Conservation (phyloP, 164 flowering plant genomes). For the Echeveria elegans region DNA sequence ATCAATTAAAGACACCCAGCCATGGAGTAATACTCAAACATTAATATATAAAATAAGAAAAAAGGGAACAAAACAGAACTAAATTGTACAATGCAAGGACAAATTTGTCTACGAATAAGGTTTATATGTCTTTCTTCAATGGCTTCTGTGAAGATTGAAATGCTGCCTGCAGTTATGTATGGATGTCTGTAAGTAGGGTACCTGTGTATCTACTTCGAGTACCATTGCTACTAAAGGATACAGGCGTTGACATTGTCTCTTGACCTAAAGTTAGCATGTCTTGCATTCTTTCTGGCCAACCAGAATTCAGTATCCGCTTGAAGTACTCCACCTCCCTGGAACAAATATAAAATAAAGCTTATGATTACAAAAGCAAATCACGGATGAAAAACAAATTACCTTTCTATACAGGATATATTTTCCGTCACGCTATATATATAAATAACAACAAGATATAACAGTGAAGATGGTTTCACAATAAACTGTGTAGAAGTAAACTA, state of each 20-base stretch:
- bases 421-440: not conserved
- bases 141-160: not conserved
- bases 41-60: too few species aligned
- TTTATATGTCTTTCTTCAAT: not conserved
- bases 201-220: conserved; percentile 37
- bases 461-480: too few species aligned
- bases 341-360: conserved; percentile 7
- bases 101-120: not conserved
- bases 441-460: not conserved
- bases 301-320: conserved; percentile 69
- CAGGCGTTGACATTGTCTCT: conserved; percentile 34
- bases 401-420: not conserved
- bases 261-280: conserved; percentile 51
- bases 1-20: not conserved
- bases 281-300: conserved; percentile 75
- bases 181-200: conserved; percentile 16
- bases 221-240: conserved; percentile 41
- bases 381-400: not conserved
- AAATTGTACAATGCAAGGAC: not conserved
- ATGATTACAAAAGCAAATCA: not conserved
- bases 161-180: too few species aligned
- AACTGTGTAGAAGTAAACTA: too few species aligned
- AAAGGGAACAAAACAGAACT: too few species aligned
- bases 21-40: too few species aligned
- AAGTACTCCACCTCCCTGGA: conserved; percentile 83